Evolutionary conservation across 306 rosid genomes (phyloP), one percentile per base, ranked within the genome.

Genomic region (Cucurbita maxima): DNA sequence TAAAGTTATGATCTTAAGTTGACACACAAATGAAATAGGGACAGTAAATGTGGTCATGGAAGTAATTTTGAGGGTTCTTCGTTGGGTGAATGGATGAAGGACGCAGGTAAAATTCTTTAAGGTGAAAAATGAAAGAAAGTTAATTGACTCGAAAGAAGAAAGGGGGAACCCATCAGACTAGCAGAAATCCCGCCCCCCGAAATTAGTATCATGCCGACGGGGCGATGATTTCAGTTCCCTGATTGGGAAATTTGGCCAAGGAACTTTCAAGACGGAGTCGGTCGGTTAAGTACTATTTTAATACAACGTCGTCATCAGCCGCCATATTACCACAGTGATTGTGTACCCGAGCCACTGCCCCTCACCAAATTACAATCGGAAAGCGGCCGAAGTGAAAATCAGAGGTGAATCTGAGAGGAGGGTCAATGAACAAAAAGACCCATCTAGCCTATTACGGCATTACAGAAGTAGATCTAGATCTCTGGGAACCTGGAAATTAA

Each of bases 401-500:
- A 53, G 40, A 16, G 16, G 25, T 36, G 37, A 61, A 34, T 75
- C 72, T 61, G 14, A 75, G 9, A 58, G 57, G 38, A 59, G 51
- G 53, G 25, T 44, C 16, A 59, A 58, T 44, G 44, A 43, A 30
- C 18, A 56, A 18, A 78, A 43, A 57, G 50, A 15, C 20, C 22
- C 16, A 10, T 19, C 9, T 48, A 13, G 22, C 70, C 7, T 25
- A 18, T 8, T 19, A 12, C 13, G 44, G 67, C 57, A 61, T 69
- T 51, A 74, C 76, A 60, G 45, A 51, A 57, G 72, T 57, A 82
- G 83, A 84, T 84, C 85, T 60, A 79, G 88, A 84, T 84, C 86
- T 84, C 69, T 38, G 10, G 7, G 63, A 61, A 79, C 52, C 71
- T 34, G 64, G 37, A 54, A 63, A 50, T 43, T 19, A 22, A 54